phyloP scores from a whole-genome alignment of 1,284 basidiomycete genomes.

The Marasmius tenuissimus region DNA sequence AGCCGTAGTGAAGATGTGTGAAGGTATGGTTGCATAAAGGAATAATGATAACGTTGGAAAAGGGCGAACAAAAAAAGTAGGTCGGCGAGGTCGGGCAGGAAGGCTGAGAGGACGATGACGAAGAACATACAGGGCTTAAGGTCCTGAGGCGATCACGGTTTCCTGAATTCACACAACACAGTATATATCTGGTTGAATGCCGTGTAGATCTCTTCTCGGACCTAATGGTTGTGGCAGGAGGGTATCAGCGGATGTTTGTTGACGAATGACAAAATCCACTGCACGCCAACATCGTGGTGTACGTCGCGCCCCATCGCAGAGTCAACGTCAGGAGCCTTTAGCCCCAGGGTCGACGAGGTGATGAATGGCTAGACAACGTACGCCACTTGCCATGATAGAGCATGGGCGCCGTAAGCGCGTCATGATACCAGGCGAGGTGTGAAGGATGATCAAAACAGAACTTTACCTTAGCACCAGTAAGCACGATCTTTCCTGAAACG shows the following conservation, averaged over 20 bases:
- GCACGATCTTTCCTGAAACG: conserved; percentile 98
- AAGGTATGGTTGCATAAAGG: not conserved
- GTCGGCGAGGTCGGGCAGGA: not conserved
- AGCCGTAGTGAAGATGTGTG: not conserved
- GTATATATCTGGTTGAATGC: conserved; percentile 99
- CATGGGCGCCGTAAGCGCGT: conserved; percentile 13
- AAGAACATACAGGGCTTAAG: not conserved
- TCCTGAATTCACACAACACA: conserved; percentile 88
- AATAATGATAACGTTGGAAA: not conserved
- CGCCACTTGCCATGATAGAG: conserved; percentile 11
- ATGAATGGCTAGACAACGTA: conserved; percentile 1
- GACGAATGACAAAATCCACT: conserved; percentile 1
- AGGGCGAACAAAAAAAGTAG: not conserved
- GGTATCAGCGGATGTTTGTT: conserved; percentile 43
- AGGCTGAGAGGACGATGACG: not conserved
- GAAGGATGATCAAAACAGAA: conserved; percentile 19
- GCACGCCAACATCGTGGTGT: not conserved
- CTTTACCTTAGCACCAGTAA: conserved; percentile 96
- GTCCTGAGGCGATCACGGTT: conserved; percentile 52
- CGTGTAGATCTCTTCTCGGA: conserved; percentile 98
- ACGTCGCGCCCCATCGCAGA: not conserved
- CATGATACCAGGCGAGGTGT: conserved; percentile 11
- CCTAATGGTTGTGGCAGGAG: conserved; percentile 50
- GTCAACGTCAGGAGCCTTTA: not conserved
- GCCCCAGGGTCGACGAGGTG: not conserved